These are phyloP conservation scores for Arbutus unedo DNA, from an alignment of 148 eudicot genomes.

Conservation along the genomic window DNA sequence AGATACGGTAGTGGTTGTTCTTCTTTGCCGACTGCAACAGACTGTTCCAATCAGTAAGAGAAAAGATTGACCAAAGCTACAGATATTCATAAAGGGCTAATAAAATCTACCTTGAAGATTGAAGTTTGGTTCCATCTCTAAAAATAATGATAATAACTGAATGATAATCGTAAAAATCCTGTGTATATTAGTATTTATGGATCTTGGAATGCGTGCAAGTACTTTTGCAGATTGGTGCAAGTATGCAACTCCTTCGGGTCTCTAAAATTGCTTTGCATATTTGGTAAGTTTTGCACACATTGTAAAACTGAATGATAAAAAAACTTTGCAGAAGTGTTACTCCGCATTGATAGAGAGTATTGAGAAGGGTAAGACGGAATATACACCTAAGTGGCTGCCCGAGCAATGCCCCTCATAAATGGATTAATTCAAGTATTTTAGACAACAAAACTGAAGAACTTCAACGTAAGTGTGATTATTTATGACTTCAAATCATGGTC, in stretches of 20 bases:
- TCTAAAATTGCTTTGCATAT: not conserved
- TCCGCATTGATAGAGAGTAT: not conserved
- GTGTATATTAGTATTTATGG: not conserved
- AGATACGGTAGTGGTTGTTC: conserved; percentile 71
- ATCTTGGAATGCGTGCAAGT: not conserved
- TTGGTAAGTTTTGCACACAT: not conserved
- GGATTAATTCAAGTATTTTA: not conserved
- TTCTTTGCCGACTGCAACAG: conserved; percentile 80
- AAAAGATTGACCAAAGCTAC: not conserved
- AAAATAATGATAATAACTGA: not conserved
- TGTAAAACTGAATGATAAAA: not conserved
- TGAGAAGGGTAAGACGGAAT: too few relatives aligned
- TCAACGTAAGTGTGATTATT: too few relatives aligned
- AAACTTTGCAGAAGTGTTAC: not conserved
- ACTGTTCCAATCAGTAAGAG: conserved; percentile 10
- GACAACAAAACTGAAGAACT: too few relatives aligned
- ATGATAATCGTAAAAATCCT: not conserved
- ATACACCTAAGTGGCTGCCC: not conserved
- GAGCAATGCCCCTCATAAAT: not conserved
- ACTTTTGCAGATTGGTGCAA: not conserved
- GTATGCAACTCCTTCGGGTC: not conserved
- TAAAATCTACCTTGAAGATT: not conserved
- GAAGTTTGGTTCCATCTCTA: not conserved
- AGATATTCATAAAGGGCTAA: not conserved
- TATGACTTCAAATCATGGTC: not conserved